These are phyloP conservation scores for Carex kokanica DNA, from an alignment of 176 grass and related monocot species.

Conservation along the genomic window DNA sequence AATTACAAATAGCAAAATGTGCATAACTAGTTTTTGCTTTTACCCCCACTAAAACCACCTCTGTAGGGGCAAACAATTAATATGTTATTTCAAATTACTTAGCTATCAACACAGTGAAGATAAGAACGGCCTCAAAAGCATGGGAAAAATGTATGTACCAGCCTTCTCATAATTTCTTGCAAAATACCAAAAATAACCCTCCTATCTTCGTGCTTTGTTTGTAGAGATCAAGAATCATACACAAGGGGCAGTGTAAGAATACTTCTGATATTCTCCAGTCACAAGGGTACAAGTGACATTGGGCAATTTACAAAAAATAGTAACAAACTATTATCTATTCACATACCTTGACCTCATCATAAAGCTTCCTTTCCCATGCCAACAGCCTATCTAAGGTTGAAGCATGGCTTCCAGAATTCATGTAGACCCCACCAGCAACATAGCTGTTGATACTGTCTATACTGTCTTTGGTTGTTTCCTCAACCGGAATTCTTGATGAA, in stretches of 20 bases:
- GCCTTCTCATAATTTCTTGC: background rate
- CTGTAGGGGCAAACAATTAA: background rate
- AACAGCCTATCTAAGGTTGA: constrained; percentile 87
- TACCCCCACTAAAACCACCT: background rate
- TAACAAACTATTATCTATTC: background rate
- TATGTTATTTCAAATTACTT: background rate
- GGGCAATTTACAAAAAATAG: background rate
- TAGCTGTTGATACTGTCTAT: constrained; percentile 54
- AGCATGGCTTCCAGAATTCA: constrained; percentile 96
- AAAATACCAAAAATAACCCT: background rate
- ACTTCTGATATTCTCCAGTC: background rate
- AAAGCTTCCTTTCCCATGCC: constrained; percentile 98
- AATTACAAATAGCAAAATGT: background rate
- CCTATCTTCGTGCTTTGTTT: background rate
- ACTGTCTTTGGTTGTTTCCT: constrained; percentile 44
- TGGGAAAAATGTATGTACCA: background rate
- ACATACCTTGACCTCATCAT: constrained; percentile 97
- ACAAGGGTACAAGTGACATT: background rate
- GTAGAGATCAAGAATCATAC: background rate
- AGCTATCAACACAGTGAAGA: background rate
- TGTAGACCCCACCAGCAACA: constrained; percentile 61
- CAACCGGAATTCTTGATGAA: constrained; percentile 77
- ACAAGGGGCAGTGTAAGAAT: background rate
- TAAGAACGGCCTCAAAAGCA: background rate
- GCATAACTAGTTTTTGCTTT: background rate